Conservation (phyloP, 2,329 filamentous ascomycete genomes). For the Fusarium lateritium region DNA sequence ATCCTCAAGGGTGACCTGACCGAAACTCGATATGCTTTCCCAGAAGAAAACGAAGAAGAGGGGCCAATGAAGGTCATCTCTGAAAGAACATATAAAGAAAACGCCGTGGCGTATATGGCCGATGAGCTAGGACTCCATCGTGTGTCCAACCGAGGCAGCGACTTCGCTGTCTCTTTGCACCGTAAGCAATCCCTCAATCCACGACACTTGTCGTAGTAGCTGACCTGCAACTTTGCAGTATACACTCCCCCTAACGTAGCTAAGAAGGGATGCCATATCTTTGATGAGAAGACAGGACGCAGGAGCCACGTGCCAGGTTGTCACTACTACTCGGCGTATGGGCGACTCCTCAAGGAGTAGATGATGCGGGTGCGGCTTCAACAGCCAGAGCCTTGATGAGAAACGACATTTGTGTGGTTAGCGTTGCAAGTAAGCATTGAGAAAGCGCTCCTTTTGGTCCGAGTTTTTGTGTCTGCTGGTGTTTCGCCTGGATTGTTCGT, state of each 20-base stretch:
- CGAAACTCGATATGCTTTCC: constrained; percentile 87
- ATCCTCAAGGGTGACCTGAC: constrained; percentile 83
- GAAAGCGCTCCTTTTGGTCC: constrained; percentile 16
- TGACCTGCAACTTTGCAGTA: constrained; percentile 62
- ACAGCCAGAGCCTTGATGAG: constrained; percentile 34
- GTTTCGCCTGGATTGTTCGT: constrained; percentile 15
- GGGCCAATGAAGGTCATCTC: constrained; percentile 75
- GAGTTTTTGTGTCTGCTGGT: constrained; percentile 15
- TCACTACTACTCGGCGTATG: constrained; percentile 78
- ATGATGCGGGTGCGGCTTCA: constrained; percentile 7
- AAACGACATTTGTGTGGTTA: constrained; percentile 41
- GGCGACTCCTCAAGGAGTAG: constrained; percentile 61
- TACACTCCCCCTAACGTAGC: constrained; percentile 94
- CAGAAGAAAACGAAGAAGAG: constrained; percentile 63
- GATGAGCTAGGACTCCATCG: constrained; percentile 90
- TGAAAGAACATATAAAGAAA: constrained; percentile 76
- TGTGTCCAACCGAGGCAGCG: constrained; percentile 81
- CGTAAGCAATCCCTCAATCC: constrained; percentile 59
- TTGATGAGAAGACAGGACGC: constrained; percentile 82
- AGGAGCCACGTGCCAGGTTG: constrained; percentile 79
- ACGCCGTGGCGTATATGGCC: constrained; percentile 91
- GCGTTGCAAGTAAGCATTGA: constrained; percentile 28
- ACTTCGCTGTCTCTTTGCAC: constrained; percentile 89
- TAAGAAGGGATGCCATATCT: constrained; percentile 84
- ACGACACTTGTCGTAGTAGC: constrained; percentile 52